These are phyloP conservation scores for Incumbomyces delicatus DNA, from an alignment of 2,329 filamentous ascomycete species.

Conservation along the genomic window DNA sequence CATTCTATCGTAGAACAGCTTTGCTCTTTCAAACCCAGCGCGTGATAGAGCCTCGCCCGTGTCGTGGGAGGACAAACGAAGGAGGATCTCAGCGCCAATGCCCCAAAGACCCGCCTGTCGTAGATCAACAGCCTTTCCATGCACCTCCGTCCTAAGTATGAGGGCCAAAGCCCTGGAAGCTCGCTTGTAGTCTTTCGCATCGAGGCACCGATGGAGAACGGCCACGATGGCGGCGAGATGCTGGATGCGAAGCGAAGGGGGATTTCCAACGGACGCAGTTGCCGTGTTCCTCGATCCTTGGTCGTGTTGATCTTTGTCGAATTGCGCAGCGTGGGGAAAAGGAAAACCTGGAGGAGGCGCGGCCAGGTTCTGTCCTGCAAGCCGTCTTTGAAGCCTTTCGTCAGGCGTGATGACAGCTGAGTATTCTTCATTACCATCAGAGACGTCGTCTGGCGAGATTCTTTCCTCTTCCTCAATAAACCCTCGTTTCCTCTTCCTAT, in stretches of 20 bases:
- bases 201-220: slow-evolving; percentile 62
- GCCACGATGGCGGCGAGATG: slow-evolving; percentile 60
- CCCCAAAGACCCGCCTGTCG: slow-evolving; percentile 65
- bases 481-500: slow-evolving; percentile 1
- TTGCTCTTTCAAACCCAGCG: slow-evolving; percentile 48
- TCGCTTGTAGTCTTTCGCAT: slow-evolving; percentile 58
- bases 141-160: slow-evolving; percentile 53
- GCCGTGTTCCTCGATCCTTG: slow-evolving; percentile 16
- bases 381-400: slow-evolving; percentile 34
- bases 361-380: slow-evolving; percentile 31
- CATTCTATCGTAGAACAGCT: slow-evolving; percentile 65
- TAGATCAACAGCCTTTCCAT: slow-evolving; percentile 54
- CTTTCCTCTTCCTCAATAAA: background rate
- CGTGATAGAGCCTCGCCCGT: slow-evolving; percentile 9
- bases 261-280: slow-evolving; percentile 25
- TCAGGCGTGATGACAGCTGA: slow-evolving; percentile 27
- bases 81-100: slow-evolving; percentile 72
- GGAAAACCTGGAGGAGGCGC: slow-evolving; percentile 29
- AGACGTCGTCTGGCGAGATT: background rate
- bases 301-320: slow-evolving; percentile 6
- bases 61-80: slow-evolving; percentile 37
- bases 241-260: slow-evolving; percentile 31
- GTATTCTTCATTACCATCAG: slow-evolving; percentile 10
- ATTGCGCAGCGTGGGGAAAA: slow-evolving; percentile 32
- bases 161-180: slow-evolving; percentile 68